Percentiles rank a stretch among this genome's conserved stretches.
Conservation (phyloP, 1,139 yeast genomes). For the Sugiyamaella japonica region DNA sequence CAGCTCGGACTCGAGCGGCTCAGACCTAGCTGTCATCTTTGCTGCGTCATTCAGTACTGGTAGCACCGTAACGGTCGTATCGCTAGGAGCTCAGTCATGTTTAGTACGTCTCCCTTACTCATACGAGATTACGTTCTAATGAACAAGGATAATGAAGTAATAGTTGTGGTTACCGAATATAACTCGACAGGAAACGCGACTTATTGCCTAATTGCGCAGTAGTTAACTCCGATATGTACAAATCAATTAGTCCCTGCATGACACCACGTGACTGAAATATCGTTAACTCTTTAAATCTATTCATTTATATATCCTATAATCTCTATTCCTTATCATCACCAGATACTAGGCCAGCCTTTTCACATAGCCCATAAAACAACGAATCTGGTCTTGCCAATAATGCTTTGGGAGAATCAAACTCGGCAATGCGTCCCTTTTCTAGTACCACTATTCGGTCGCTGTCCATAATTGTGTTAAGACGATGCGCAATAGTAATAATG, state of each 20-base stretch:
- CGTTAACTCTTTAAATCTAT: neutral
- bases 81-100: too few relatives aligned
- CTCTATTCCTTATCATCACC: neutral
- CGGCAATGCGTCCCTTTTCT: conserved; percentile 20
- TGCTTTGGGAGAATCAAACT: conserved; percentile 18
- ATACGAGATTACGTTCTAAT: too few relatives aligned
- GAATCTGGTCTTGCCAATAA: conserved; percentile 35
- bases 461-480: conserved; percentile 78
- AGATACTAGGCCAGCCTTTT: conserved; percentile 16
- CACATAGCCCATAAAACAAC: conserved; percentile 14
- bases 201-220: neutral
- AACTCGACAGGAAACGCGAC: neutral
- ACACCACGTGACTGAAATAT: neutral
- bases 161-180: too few relatives aligned
- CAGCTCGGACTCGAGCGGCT: too few relatives aligned
- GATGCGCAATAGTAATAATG: conserved; percentile 75
- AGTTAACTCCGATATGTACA: neutral
- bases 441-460: conserved; percentile 59
- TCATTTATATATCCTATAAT: neutral
- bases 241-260: neutral
- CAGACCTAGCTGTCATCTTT: too few relatives aligned
- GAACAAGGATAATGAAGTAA: too few relatives aligned
- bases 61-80: too few relatives aligned
- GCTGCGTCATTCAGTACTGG: too few relatives aligned
- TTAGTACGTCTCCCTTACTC: too few relatives aligned